Base-by-base conservation (phyloP, 306 rosid species). In the Fragaria iinumae region DNA sequence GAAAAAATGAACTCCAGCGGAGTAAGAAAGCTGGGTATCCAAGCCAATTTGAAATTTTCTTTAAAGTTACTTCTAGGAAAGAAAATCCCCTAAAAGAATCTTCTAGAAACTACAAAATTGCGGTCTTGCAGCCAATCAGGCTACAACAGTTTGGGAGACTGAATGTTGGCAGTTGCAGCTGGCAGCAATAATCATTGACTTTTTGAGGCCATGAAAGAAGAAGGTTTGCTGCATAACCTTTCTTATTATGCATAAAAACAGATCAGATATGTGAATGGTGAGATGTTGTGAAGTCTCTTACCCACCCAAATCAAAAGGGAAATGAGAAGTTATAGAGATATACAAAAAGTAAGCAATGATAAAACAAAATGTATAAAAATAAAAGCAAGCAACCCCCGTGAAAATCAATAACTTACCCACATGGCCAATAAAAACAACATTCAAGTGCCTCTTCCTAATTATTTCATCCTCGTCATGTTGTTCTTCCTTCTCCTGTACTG, bases 371-470 rank as follows among this genome's bases (percentile, higher is more conserved):
- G 8, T 7, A 43, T 43, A 45, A 47, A 47, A n/a, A 44, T 4
- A 41, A 41, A 3, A 43, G 39, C 4, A 41, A 48, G 27, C 2
- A 73, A 39, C 20, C 38, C 12, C 11, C 11, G 0, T 27, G 60
- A 74, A 9, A 62, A 74, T 11, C 0, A 45, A 56, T 80, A 77
- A 85, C 98, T 74, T 79, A 96, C 99, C 99, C 17, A 96, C 99
- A 67, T 96, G 99, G 29, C 99, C 99, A 79, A 96, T 96, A 62
- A 96, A 96, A 38, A 96, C 99, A 56, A 86, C 98, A 77, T 96
- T 96, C 84, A 96, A 80, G 80, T 92, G 99, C 41, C 97, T 84
- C 91, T 90, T 96, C 80, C 71, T 66, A 14, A 74, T 32, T 74
- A 38, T 12, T 67, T 81, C 92, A 29, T 1, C 45, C 76, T 76